Percentiles rank a stretch among this genome's conserved stretches.
phyloP scores from a whole-genome alignment of 1,284 basidiomycete species.

The Phlebopus sp. region DNA sequence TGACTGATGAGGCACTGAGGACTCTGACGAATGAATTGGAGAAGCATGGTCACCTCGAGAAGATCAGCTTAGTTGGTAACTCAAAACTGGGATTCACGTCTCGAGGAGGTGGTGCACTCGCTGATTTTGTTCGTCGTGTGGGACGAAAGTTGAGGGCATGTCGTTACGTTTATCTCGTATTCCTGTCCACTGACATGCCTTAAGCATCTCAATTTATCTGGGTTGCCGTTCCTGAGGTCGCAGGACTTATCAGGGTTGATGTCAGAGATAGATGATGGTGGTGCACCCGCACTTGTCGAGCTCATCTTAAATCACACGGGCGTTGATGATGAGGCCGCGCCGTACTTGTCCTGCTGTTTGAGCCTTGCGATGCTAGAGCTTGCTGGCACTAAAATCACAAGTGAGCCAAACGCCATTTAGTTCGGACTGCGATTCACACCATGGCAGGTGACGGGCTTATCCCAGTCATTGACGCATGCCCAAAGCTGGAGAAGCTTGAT shows the following conservation, averaged over 20 bases:
- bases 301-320: slow-evolving; percentile 61
- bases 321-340: slow-evolving; percentile 54
- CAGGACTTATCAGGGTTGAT: slow-evolving; percentile 49
- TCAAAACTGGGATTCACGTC: slow-evolving; percentile 49
- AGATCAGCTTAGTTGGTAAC: slow-evolving; percentile 61
- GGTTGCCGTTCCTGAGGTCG: slow-evolving; percentile 51
- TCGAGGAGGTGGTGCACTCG: slow-evolving; percentile 37
- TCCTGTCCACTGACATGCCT: slow-evolving; percentile 1
- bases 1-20: slow-evolving; percentile 50
- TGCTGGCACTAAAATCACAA: slow-evolving; percentile 57
- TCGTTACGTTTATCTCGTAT: slow-evolving; percentile 2
- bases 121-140: slow-evolving; percentile 47
- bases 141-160: slow-evolving; percentile 59
- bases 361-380: slow-evolving; percentile 48
- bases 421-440: neutral
- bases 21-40: slow-evolving; percentile 44
- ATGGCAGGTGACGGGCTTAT: slow-evolving; percentile 54
- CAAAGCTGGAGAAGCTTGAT: slow-evolving; percentile 49
- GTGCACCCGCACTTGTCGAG: slow-evolving; percentile 39
- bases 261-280: slow-evolving; percentile 31
- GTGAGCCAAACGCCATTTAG: slow-evolving; percentile 34
- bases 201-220: slow-evolving; percentile 55
- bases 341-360: slow-evolving; percentile 51
- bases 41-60: slow-evolving; percentile 40
- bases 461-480: slow-evolving; percentile 56